A percentile compares a stretch with the other conserved stretches of the same genome.
Evolutionary conservation across 2,329 filamentous ascomycete genomes (phyloP).

Genomic region (Penicillium aurantiogriseum): DNA sequence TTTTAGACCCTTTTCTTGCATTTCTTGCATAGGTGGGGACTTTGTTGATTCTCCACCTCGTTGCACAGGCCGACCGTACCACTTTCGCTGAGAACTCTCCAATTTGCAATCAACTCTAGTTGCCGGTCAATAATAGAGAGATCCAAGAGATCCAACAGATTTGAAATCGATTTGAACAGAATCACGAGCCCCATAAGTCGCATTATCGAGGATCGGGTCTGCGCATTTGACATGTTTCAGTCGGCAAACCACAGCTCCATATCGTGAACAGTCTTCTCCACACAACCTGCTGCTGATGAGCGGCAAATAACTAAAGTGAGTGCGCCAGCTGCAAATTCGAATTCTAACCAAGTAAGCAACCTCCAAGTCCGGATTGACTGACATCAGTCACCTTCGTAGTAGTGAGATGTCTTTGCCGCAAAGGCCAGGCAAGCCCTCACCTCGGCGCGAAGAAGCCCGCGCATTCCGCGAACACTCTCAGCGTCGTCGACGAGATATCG

Average conservation of each 20-base stretch:
- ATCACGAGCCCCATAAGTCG: not conserved
- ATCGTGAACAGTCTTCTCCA: not conserved
- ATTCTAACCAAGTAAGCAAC: not conserved
- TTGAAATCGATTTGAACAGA: not conserved
- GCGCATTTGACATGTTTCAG: slow-evolving; percentile 14
- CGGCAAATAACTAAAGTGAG: slow-evolving; percentile 11
- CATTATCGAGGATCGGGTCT: slow-evolving; percentile 1
- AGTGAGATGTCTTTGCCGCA: slow-evolving; percentile 52
- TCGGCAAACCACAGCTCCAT: slow-evolving; percentile 1
- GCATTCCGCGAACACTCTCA: slow-evolving; percentile 68
- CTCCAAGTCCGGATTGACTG: not conserved
- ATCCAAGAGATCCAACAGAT: not conserved
- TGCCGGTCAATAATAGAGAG: not conserved
- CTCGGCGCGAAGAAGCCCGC: slow-evolving; percentile 58
- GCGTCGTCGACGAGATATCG: slow-evolving; percentile 69
- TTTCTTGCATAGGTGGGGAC: slow-evolving; percentile 12
- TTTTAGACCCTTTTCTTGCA: not conserved
- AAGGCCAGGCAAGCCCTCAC: slow-evolving; percentile 63
- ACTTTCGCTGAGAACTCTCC: not conserved
- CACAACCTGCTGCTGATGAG: slow-evolving; percentile 7
- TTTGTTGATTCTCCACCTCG: slow-evolving; percentile 27
- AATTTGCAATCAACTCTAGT: not conserved
- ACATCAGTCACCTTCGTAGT: slow-evolving; percentile 3
- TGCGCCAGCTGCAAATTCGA: not conserved
- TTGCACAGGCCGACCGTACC: slow-evolving; percentile 24